Evolutionary conservation across 1,284 basidiomycete species (phyloP), one percentile per base, ranked within the genome.

Genomic region (Rhodofomes roseus): DNA sequence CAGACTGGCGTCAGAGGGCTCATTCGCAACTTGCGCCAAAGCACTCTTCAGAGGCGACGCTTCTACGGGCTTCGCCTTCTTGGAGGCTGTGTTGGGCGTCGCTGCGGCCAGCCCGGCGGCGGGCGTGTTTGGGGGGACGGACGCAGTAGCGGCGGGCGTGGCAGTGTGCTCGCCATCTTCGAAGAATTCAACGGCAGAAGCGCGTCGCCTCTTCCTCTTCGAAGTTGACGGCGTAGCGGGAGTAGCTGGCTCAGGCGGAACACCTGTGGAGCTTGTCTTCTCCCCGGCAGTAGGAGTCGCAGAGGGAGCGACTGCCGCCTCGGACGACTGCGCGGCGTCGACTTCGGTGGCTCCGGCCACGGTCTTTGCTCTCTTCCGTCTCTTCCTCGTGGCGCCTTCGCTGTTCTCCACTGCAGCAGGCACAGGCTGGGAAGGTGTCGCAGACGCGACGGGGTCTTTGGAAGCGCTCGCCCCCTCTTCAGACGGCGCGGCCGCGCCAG

Each of bases 281-380:
- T 20, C 31, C 5, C 34, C 52, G 12, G 41, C 31, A 23, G 55
- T 58, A 37, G 62, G 41, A 11, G 60, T 60, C 29, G 61, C 37
- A 22, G 64, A 46, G 4, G 52, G 25, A 44, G 55, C 39, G 39
- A 55, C 29, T 25, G 57, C 44, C 23, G 43, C 46, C 18, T 14
- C 12, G 37, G 58, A 57, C 27, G 51, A 27, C 27, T 59, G 43
- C 20, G 16, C 53, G 12, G 60, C 54, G 16, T 59, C 57, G 31
- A 53, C 37, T 31, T 54, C 61, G n/a, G 31, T 11, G 31, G 31
- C 31, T 34, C 31, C 31, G 31, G 31, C 4, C 31, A 52, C 59
- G 11, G 58, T 53, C 50, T 58, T 48, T 7, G 62, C 51, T 58
- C 65, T 79, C 75, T 76, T 70, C 67, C 78, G 78, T 65, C 73